Evolutionary conservation across 2,329 filamentous ascomycete genomes (phyloP).

Genomic region (Chalaropsis ovoidea): DNA sequence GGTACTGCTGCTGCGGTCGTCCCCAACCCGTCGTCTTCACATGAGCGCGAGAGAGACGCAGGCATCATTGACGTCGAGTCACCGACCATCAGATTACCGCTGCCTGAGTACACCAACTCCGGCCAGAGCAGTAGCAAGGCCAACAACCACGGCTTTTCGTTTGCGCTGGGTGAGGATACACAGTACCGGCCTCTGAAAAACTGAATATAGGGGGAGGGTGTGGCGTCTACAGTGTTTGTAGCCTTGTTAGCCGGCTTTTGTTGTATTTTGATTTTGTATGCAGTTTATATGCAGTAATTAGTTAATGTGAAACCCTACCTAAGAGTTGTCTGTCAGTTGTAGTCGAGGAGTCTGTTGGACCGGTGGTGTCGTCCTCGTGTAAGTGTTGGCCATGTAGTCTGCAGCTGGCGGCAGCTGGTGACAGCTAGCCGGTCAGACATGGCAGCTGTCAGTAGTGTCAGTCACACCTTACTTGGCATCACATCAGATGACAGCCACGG

Average conservation of each 20-base stretch:
- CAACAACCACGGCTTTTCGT: slow-evolving; percentile 30
- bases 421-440: too few relatives aligned
- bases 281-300: too few relatives aligned
- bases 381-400: too few relatives aligned
- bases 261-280: neutral
- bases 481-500: too few relatives aligned
- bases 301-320: neutral
- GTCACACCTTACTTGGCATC: too few relatives aligned
- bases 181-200: slow-evolving; percentile 29
- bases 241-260: neutral
- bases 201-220: neutral
- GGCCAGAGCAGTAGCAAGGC: neutral
- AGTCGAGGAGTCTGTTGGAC: too few relatives aligned
- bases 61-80: neutral
- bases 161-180: slow-evolving; percentile 30
- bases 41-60: neutral
- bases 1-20: neutral
- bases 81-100: neutral
- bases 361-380: too few relatives aligned
- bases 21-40: neutral
- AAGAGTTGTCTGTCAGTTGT: neutral
- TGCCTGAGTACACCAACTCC: neutral
- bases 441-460: too few relatives aligned
- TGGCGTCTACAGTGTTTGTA: neutral
- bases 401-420: too few relatives aligned